Evolutionary conservation across 192 early-diverging fungal species (phyloP).

Genomic region (Spinellus fusiger): DNA sequence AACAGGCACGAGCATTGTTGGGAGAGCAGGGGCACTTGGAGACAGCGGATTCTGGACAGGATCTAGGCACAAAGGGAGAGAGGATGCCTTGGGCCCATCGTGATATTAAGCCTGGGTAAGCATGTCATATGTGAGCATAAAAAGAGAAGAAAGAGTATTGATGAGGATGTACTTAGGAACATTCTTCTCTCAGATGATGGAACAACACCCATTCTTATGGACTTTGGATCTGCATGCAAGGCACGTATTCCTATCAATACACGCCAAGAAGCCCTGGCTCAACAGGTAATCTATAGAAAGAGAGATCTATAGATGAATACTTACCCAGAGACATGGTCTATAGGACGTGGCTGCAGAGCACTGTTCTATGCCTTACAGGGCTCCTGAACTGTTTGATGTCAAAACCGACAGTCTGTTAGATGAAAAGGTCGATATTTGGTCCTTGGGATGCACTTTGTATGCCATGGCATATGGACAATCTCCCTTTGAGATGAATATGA

Average conservation of each 20-base stretch:
- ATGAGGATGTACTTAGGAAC: slow-evolving; percentile 35
- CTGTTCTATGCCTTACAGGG: slow-evolving; percentile 70
- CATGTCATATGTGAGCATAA: not conserved
- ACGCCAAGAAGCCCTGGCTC: slow-evolving; percentile 52
- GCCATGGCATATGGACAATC: slow-evolving; percentile 64
- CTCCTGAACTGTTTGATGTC: slow-evolving; percentile 79
- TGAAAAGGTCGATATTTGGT: slow-evolving; percentile 76
- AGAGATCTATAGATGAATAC: slow-evolving; percentile 7
- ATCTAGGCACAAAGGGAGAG: slow-evolving; percentile 13
- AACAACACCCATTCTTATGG: slow-evolving; percentile 65
- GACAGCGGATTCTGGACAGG: not conserved
- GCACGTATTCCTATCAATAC: slow-evolving; percentile 51
- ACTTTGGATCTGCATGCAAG: slow-evolving; percentile 63
- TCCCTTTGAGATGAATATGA: slow-evolving; percentile 63
- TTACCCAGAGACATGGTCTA: not conserved
- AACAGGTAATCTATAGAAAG: slow-evolving; percentile 31
- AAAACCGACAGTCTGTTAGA: slow-evolving; percentile 52
- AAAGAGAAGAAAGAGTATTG: not conserved
- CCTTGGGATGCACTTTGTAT: slow-evolving; percentile 65
- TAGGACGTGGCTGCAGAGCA: slow-evolving; percentile 62
- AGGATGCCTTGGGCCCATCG: slow-evolving; percentile 58
- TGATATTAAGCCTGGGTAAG: slow-evolving; percentile 68
- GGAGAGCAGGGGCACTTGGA: slow-evolving; percentile 8
- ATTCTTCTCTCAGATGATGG: slow-evolving; percentile 63
- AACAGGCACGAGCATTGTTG: slow-evolving; percentile 34